Evolutionary conservation across 2,329 filamentous ascomycete genomes (phyloP).

Genomic region (Cytospora paraplurivora): DNA sequence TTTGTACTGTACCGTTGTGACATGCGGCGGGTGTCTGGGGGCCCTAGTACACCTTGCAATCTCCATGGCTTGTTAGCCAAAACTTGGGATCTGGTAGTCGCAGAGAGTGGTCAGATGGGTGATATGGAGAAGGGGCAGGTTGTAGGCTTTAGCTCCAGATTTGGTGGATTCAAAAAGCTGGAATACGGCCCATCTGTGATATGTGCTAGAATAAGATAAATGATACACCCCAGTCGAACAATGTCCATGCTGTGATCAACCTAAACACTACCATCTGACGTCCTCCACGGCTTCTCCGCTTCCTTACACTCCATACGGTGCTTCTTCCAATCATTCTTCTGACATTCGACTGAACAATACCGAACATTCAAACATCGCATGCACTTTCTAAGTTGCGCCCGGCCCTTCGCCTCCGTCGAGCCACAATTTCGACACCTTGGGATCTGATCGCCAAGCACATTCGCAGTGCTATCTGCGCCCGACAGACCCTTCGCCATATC

Average conservation of each 20-base stretch:
- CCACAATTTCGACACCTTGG: conserved; percentile 42
- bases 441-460: not conserved
- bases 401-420: conserved; percentile 36
- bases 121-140: no score
- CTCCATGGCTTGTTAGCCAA: no score
- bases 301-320: conserved; percentile 49
- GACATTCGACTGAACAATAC: conserved; percentile 57
- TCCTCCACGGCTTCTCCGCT: conserved; percentile 2
- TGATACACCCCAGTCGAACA: no score
- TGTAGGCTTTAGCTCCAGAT: no score
- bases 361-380: conserved; percentile 45
- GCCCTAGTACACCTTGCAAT: no score
- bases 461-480: not conserved
- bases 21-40: no score
- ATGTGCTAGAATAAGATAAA: no score
- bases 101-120: no score
- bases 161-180: no score
- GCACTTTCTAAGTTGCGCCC: conserved; percentile 46
- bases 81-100: no score
- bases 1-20: not conserved
- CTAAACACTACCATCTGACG: not conserved
- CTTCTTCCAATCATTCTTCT: conserved; percentile 56
- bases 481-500: not conserved
- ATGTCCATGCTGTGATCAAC: no score
- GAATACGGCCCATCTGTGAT: no score